Evolutionary conservation across 352 stramenopile genomes (phyloP), one percentile per base, ranked within the genome.

Genomic region (Thalassiosira gravida): DNA sequence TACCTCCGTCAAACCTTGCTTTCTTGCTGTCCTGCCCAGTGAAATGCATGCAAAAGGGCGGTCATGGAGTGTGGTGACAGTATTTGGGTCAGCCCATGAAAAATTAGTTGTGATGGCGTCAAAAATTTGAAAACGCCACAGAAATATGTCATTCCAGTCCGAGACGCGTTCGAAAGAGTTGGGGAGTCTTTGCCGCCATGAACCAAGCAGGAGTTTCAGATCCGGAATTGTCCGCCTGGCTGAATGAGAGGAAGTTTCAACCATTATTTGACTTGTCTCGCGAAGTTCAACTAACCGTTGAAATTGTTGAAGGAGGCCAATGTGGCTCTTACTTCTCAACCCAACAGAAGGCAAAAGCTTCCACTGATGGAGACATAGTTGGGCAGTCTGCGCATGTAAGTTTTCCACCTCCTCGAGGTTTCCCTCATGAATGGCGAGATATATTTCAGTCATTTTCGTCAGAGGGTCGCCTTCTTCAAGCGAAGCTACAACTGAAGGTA

Each of bases 231-330:
- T 92, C 55, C 84, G 83, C 25, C 79, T 81, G 11, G 65, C 73
- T 27, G 86, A 88, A 39, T 94, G 87, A 35, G 83, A 87, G 18
- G 73, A 79, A 66, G 86, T 88, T 76, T 94, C 90, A 9, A 93
- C 78, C 78, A 94, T 90, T 11, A 95, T 89, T 67, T 94, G 90
- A 39, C 88, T 87, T 58, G 83, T 90, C 67, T 95, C 91, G 62
- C 88, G 55, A 58, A 95, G 83, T 75, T 95, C 91, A 65, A 94
- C 88, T 2, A 95, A 70, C 49, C 89, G 74, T 70, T 94, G 89
- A 77, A 92, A 95, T 39, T 88, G 85, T 67, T 92, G 85, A 24
- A 94, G 73, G 0, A 94, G 68, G 6, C 42, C 64, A 25, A 75
- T 75, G 74, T 94, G 91, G 16, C 76, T 57, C 65, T 76, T 73